These are phyloP conservation scores for Tripterygium wilfordii DNA, from an alignment of 177 flowering plant species.

Conservation along the genomic window DNA sequence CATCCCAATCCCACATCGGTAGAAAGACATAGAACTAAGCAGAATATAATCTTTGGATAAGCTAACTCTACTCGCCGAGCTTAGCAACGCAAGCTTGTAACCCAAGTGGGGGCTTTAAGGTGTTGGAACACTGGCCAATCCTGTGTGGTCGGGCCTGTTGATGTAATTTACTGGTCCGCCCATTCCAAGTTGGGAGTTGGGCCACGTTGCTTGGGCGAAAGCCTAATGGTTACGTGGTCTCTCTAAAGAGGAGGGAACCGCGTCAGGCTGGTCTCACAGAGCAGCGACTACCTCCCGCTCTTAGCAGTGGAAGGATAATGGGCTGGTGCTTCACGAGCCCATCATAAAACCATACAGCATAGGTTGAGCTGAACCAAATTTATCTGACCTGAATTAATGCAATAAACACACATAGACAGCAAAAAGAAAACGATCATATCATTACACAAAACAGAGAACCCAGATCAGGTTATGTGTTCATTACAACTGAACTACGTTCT, in stretches of 20 bases:
- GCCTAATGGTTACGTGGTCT: slow-evolving; percentile 4
- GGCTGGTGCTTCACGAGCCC: slow-evolving; percentile 3
- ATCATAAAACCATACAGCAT: too few relatives aligned
- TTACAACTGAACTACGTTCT: too few relatives aligned
- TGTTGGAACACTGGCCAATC: slow-evolving; percentile 7
- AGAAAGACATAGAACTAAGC: too few relatives aligned
- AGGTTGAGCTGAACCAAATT: too few relatives aligned
- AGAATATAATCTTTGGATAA: too few relatives aligned
- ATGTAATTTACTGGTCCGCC: slow-evolving; percentile 21
- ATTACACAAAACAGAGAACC: too few relatives aligned
- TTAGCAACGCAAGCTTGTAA: slow-evolving; percentile 13
- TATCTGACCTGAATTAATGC: too few relatives aligned
- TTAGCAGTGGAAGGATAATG: slow-evolving; percentile 26
- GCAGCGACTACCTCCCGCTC: slow-evolving; percentile 18
- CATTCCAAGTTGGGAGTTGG: slow-evolving; percentile 38
- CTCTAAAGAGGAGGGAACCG: slow-evolving; percentile 20
- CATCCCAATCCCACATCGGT: too few relatives aligned
- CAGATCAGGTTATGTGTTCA: too few relatives aligned
- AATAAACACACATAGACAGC: too few relatives aligned
- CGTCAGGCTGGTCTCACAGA: slow-evolving; percentile 33
- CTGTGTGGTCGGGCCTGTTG: slow-evolving; percentile 5
- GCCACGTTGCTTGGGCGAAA: slow-evolving; percentile 12
- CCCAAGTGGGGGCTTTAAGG: slow-evolving; percentile 15
- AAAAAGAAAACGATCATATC: too few relatives aligned
- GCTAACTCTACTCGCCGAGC: too few relatives aligned